Evolutionary conservation across 257 asterid species (phyloP).

Genomic region (Ilex aquifolium): DNA sequence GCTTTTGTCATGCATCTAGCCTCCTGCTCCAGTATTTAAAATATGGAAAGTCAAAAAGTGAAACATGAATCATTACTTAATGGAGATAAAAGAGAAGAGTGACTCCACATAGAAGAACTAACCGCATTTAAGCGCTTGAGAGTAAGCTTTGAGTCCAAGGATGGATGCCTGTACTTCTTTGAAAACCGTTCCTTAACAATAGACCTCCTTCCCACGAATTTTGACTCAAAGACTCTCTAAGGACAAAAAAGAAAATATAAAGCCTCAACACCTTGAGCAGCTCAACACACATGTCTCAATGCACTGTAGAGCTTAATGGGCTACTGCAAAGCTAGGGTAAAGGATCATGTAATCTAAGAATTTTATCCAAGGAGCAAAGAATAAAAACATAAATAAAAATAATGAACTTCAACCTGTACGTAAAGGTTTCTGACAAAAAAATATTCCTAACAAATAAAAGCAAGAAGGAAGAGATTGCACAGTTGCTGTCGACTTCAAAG

Average conservation of each 20-base stretch:
- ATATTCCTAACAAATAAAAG: too few relatives aligned
- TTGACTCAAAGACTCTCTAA: constrained; percentile 84
- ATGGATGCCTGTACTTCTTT: constrained; percentile 86
- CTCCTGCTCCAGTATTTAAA: constrained; percentile 51
- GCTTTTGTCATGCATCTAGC: constrained; percentile 94
- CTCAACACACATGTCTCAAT: not conserved
- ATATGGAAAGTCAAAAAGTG: constrained; percentile 14
- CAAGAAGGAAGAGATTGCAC: too few relatives aligned
- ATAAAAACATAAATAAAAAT: not conserved
- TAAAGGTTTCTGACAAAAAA: not conserved
- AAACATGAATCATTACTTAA: not conserved
- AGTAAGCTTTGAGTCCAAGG: constrained; percentile 79
- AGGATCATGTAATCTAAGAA: not conserved
- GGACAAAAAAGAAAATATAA: not conserved
- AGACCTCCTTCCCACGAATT: constrained; percentile 67
- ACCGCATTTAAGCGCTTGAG: constrained; percentile 89
- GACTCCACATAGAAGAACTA: constrained; percentile 19
- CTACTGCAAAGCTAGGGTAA: not conserved
- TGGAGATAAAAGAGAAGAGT: not conserved
- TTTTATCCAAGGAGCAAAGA: not conserved
- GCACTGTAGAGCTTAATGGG: not conserved
- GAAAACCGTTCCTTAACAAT: constrained; percentile 88
- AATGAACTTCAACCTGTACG: not conserved
- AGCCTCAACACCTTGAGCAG: not conserved
- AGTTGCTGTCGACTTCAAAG: too few relatives aligned